These are phyloP conservation scores for Tylopilus intermedius DNA, from an alignment of 768 basidiomycete genomes.

Conservation along the genomic window DNA sequence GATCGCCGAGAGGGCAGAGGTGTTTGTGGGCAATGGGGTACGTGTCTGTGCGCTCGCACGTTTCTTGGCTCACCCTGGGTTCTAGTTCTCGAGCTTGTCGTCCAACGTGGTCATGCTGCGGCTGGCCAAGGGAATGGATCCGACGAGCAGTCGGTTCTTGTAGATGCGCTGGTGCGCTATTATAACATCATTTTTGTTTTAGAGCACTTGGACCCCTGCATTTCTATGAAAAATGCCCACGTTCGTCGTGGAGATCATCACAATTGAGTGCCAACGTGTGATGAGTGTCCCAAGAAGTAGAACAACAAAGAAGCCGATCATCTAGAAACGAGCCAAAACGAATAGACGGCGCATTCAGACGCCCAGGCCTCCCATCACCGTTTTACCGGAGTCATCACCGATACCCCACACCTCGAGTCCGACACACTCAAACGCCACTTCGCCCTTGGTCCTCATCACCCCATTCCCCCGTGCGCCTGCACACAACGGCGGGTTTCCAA, in stretches of 20 bases:
- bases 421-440: constrained; percentile 80
- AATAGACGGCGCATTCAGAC: no score
- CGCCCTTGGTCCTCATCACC: constrained; percentile 30
- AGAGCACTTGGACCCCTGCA: neutral
- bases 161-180: constrained; percentile 17
- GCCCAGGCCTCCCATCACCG: no score
- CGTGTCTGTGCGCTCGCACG: constrained; percentile 16
- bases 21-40: constrained; percentile 60
- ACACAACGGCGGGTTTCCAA: constrained; percentile 81
- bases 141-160: constrained; percentile 38
- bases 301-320: neutral
- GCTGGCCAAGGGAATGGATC: constrained; percentile 41
- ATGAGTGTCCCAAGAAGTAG: neutral
- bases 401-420: constrained; percentile 90
- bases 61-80: neutral
- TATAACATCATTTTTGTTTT: neutral
- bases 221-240: no score
- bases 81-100: constrained; percentile 44
- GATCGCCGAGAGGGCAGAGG: constrained; percentile 51
- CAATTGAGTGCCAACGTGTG: no score
- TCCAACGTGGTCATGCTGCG: constrained; percentile 47
- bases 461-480: constrained; percentile 22
- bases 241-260: no score
- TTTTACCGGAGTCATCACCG: constrained; percentile 25
- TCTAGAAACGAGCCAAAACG: neutral